Evolutionary conservation across 177 flowering plant species (phyloP), one percentile per base, ranked within the genome.

Genomic region (Tripterygium wilfordii): DNA sequence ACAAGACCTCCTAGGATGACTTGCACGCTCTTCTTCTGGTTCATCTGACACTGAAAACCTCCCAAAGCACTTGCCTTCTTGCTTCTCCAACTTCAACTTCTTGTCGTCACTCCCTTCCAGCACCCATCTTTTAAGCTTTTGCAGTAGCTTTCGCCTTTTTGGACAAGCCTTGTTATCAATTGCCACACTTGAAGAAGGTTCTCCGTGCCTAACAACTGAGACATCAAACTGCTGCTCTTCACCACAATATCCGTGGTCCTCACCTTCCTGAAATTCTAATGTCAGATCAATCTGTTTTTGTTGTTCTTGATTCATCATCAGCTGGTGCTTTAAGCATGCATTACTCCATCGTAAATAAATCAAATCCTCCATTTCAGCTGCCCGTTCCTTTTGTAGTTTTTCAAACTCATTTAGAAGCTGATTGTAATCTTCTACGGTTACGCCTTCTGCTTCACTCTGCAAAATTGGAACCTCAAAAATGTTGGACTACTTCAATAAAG

Each of bases 271-370:
- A 21, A 45, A 25, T 26, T 58, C 51, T 24, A 22, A 3, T 18
- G 47, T 65, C 36, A 8, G 20, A 12, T 58, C 51, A 8, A 33
- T 58, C 17, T 43, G 53, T 25, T 48, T 50, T 22, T 51, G 50
- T 30, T 62, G 62, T 33, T 52, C 67, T 27, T 65, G 70, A 31
- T 47, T 56, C 56, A 62, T 74, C 61, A 28, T 51, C 35, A 77
- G 30, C 51, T 78, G 79, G 17, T 75, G 81, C 63, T 67, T 72
- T 41, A 82, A 60, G 65, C 82, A 85, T 0, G 86, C 85, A 47
- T 76, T 76, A 39, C 58, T 58, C 85, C 82, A 74, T 40, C 75
- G 48, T 21, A 82, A 53, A 57, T 52, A 51, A 10, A 68, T 56
- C 44, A 82, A 26, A 58, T 85, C 87, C 26, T 65, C 53, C 1